A percentile compares a stretch with the other conserved stretches of the same genome.
Conservation (phyloP, 345 rosid genomes). For the Viola odorata region DNA sequence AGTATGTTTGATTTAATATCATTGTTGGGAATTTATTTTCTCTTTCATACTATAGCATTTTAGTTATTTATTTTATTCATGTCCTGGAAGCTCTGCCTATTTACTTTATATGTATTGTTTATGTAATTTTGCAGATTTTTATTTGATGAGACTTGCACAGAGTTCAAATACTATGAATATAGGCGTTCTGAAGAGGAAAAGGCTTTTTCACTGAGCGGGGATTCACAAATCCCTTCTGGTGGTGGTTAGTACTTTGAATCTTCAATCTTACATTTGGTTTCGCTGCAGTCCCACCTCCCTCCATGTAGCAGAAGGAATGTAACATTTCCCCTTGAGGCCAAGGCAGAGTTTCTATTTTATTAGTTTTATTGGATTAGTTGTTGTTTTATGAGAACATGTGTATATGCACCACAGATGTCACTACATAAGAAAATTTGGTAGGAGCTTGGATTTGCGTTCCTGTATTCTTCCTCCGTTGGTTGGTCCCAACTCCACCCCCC, state of each 20-base stretch:
- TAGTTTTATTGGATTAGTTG: no score
- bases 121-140: slow-evolving; percentile 54
- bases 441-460: no score
- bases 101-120: slow-evolving; percentile 6
- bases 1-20: slow-evolving; percentile 39
- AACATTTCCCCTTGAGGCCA: neutral
- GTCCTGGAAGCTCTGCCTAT: no score
- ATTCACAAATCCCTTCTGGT: slow-evolving; percentile 37
- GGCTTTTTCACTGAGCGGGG: slow-evolving; percentile 43
- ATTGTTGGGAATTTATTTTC: slow-evolving; percentile 6
- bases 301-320: neutral
- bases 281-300: neutral
- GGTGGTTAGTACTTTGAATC: slow-evolving; percentile 37
- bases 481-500: no score
- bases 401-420: no score
- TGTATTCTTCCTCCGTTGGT: no score
- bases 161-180: slow-evolving; percentile 74
- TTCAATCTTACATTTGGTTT: neutral
- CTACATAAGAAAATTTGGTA: no score
- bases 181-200: slow-evolving; percentile 82
- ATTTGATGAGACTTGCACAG: slow-evolving; percentile 73
- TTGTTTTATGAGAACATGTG: no score
- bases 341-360: no score
- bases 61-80: no score
- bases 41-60: neutral